Base-by-base conservation (phyloP, 345 rosid genomes). In the Rhodamnia argentea region DNA sequence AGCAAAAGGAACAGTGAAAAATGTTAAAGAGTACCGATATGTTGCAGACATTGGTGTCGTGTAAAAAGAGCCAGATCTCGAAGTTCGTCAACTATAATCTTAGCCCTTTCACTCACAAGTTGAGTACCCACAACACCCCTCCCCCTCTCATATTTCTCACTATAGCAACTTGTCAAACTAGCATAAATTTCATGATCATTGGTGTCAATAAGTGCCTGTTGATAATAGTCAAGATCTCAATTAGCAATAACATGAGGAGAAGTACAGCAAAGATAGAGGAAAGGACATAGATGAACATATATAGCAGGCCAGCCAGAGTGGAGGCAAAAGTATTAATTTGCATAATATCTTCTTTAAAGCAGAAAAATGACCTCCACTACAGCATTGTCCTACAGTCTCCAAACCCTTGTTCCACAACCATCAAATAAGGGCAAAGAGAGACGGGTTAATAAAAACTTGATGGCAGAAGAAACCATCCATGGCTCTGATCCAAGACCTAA, bases 101-200 rank as follows among this genome's bases (percentile, higher is more conserved):
- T 94, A 59, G 98, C 95, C 87, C 99, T 91, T 94, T 95, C 99
- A 85, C 95, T 92, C 47, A 94, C 88, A 56, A 97, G 96, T 85
- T 93, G 96, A 51, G 99, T 93, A 82, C 96, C 98, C 90, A 96
- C 95, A 85, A 89, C 93, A 85, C 99, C 99, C 87, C 94, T 95
- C 42, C 85, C 92, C 89, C 91, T 92, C 62, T 87, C 93, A 83
- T 91, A 84, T 84, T 87, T 89, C 89, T 92, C 96, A 84, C 86
- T 85, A 87, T 91, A 92, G 91, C 93, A 95, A 89, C 93, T 88
- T 20, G 91, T 95, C 88, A 97, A 87, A 88, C 88, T 92, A 82
- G 91, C 91, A 87, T 93, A 93, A 86, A 97, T 94, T 93, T 97
- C 99, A 44, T 84, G 91, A 86, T 97, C 99, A 81, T 91, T 91